Evolutionary conservation across 805 yeast species (phyloP).

Genomic region (Soucietia sequanensis): DNA sequence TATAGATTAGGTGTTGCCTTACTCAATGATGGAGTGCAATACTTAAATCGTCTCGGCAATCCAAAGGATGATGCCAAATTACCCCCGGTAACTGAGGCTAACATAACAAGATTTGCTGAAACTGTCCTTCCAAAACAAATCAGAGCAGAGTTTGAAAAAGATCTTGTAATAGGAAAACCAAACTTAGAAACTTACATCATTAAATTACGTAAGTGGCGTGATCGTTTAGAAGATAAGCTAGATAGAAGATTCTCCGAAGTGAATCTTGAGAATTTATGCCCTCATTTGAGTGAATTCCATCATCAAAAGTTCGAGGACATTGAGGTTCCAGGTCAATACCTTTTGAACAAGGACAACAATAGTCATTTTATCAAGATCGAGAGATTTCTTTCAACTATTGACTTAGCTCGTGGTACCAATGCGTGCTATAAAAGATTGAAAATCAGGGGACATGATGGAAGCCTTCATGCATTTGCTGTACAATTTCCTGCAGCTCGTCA

Average conservation of each 20-base stretch:
- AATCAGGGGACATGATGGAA: constrained; percentile 92
- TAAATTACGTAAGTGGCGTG: constrained; percentile 88
- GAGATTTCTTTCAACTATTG: constrained; percentile 85
- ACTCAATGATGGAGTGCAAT: constrained; percentile 90
- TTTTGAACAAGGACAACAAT: constrained; percentile 83
- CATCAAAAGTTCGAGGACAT: constrained; percentile 97
- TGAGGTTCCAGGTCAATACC: constrained; percentile 95
- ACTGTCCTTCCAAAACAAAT: constrained; percentile 87
- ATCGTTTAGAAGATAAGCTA: constrained; percentile 84
- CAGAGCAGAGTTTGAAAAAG: constrained; percentile 86
- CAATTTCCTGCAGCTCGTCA: constrained; percentile 98
- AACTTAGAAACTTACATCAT: constrained; percentile 82
- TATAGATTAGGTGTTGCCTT: constrained; percentile 90
- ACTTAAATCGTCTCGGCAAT: constrained; percentile 78
- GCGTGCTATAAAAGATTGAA: constrained; percentile 87
- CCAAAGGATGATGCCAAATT: constrained; percentile 86
- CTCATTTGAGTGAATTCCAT: constrained; percentile 95
- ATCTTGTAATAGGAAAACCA: constrained; percentile 83
- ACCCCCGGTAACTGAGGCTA: constrained; percentile 89
- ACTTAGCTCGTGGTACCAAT: constrained; percentile 83
- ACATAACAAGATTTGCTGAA: constrained; percentile 85
- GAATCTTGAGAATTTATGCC: constrained; percentile 85
- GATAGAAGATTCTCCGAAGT: constrained; percentile 81
- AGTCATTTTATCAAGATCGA: constrained; percentile 91
- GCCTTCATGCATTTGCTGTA: constrained; percentile 87